Evolutionary conservation across 805 yeast genomes (phyloP).

Genomic region (Wickerhamiella hasegawae): DNA sequence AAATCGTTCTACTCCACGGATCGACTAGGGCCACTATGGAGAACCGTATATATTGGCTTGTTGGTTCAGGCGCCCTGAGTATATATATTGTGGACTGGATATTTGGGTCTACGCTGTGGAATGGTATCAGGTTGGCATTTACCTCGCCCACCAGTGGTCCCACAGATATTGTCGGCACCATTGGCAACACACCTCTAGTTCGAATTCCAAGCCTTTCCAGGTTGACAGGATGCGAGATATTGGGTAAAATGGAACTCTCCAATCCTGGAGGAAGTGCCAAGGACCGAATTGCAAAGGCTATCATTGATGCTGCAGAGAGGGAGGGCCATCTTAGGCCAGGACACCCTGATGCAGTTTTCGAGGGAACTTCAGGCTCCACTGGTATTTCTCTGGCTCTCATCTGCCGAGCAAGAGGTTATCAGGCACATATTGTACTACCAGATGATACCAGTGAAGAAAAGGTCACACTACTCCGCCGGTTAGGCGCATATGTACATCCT

Average conservation of each 20-base stretch:
- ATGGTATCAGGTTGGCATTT: too few relatives aligned
- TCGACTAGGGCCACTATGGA: too few relatives aligned
- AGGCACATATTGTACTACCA: slow-evolving; percentile 85
- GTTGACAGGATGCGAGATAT: slow-evolving; percentile 64
- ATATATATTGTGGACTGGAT: too few relatives aligned
- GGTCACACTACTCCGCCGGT: slow-evolving; percentile 45
- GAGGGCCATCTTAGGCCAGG: slow-evolving; percentile 41
- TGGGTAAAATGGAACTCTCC: slow-evolving; percentile 68
- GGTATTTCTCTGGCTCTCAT: slow-evolving; percentile 87
- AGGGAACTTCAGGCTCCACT: slow-evolving; percentile 94
- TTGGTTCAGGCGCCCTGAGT: too few relatives aligned
- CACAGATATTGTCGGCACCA: slow-evolving; percentile 53
- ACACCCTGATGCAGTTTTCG: slow-evolving; percentile 62
- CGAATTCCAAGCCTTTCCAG: slow-evolving; percentile 53
- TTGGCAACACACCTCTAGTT: slow-evolving; percentile 83
- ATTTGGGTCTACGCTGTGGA: too few relatives aligned
- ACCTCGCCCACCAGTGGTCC: too few relatives aligned
- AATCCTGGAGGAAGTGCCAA: slow-evolving; percentile 96
- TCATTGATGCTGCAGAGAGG: slow-evolving; percentile 52
- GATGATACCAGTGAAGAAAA: slow-evolving; percentile 86
- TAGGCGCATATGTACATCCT: slow-evolving; percentile 71
- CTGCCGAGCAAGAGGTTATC: slow-evolving; percentile 78
- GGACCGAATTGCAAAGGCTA: slow-evolving; percentile 81
- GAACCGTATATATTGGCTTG: too few relatives aligned
- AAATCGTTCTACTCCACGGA: too few relatives aligned